These are phyloP conservation scores for Dactylellina drechsleri DNA, from an alignment of 2,329 filamentous ascomycete species.

Conservation along the genomic window DNA sequence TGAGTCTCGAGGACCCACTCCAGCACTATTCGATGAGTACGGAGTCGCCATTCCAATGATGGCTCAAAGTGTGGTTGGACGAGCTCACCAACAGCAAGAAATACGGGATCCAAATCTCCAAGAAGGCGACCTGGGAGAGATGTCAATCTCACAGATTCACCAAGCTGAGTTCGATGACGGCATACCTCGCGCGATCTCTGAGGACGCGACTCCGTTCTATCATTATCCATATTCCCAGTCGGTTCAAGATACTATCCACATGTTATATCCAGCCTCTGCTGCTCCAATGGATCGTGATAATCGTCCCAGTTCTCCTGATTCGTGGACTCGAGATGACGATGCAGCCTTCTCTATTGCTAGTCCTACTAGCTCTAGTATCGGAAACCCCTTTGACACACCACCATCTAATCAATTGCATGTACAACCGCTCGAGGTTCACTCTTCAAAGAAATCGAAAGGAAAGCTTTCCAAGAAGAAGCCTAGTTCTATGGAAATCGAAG, in stretches of 20 bases:
- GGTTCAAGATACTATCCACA: constrained; percentile 32
- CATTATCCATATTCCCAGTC: constrained; percentile 6
- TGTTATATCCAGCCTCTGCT: constrained; percentile 28
- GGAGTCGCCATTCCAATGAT: constrained; percentile 9
- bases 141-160: constrained; percentile 31
- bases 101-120: constrained; percentile 10
- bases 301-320: constrained; percentile 36
- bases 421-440: background rate
- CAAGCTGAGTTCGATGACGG: constrained; percentile 21
- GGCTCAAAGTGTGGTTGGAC: background rate
- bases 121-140: constrained; percentile 35
- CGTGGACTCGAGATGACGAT: constrained; percentile 45
- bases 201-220: constrained; percentile 11
- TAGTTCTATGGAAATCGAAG: constrained; percentile 26
- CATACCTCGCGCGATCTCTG: constrained; percentile 39
- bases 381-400: constrained; percentile 25
- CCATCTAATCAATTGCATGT: background rate
- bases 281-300: background rate
- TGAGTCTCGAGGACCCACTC: constrained; percentile 28
- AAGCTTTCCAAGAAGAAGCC: constrained; percentile 36
- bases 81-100: background rate
- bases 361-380: background rate
- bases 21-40: constrained; percentile 18
- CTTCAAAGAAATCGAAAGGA: constrained; percentile 22
- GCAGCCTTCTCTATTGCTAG: constrained; percentile 31